A percentile compares a stretch with the other conserved stretches of the same genome.
These are phyloP conservation scores for Candida xiaguanensis DNA, from an alignment of 805 yeast genomes.

Conservation along the genomic window DNA sequence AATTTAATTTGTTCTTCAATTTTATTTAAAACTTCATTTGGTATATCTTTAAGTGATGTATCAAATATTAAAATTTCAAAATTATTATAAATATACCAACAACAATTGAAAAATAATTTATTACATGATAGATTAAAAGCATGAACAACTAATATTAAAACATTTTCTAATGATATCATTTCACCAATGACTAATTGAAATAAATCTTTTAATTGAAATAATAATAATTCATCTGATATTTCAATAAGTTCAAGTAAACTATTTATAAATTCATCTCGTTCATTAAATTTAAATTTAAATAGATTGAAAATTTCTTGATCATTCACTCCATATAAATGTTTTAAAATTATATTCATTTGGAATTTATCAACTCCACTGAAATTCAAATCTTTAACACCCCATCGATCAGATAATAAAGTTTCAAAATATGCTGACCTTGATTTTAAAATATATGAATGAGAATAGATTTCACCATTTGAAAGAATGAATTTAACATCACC, in stretches of 20 bases:
- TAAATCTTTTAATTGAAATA: conserved; percentile 54
- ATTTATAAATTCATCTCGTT: conserved; percentile 46
- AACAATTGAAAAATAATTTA: conserved; percentile 56
- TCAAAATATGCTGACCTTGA: conserved; percentile 63
- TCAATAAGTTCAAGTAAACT: conserved; percentile 56
- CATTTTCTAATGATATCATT: conserved; percentile 57
- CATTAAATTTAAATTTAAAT: conserved; percentile 15
- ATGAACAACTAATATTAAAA: conserved; percentile 50
- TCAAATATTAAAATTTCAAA: conserved; percentile 59
- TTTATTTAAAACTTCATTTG: conserved; percentile 20
- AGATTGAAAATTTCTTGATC: conserved; percentile 38
- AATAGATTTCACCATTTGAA: conserved; percentile 42
- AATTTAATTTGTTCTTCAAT: conserved; percentile 26
- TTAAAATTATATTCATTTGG: conserved; percentile 49
- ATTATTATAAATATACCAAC: conserved; percentile 67
- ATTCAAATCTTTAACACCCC: conserved; percentile 44
- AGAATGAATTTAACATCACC: conserved; percentile 45
- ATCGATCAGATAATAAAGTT: conserved; percentile 49
- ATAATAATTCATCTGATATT: conserved; percentile 58
- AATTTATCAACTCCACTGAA: conserved; percentile 39
- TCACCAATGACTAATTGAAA: conserved; percentile 61
- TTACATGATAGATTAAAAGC: conserved; percentile 50
- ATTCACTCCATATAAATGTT: conserved; percentile 55
- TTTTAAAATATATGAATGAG: conserved; percentile 52
- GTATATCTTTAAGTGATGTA: conserved; percentile 23